Percentiles rank a stretch among this genome's conserved stretches.
phyloP scores from a whole-genome alignment of 805 yeast genomes.

The Yarrowia sp. region DNA sequence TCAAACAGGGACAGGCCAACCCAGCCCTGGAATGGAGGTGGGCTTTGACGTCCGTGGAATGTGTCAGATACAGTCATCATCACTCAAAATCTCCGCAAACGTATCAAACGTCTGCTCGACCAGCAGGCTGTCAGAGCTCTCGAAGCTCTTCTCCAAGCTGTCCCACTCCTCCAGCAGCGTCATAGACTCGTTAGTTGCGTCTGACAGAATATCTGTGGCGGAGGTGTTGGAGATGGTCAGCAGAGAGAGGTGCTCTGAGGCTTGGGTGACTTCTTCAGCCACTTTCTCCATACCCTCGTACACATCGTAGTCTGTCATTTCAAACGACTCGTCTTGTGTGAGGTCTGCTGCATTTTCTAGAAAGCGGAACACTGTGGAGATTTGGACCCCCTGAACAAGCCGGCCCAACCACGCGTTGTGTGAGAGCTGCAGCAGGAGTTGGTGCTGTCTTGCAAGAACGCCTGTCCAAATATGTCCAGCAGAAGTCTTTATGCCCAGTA shows the following conservation, averaged over 20 bases:
- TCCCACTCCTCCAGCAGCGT: neutral
- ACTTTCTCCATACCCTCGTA: neutral
- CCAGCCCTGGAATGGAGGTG: no score
- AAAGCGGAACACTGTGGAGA: neutral
- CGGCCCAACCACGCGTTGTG: neutral
- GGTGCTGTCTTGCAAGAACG: neutral
- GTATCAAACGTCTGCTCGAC: constrained; percentile 1
- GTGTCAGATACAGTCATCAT: neutral
- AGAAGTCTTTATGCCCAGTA: neutral
- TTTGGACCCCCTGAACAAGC: neutral
- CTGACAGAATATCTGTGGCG: neutral
- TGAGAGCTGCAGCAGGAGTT: neutral
- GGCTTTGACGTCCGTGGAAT: no score
- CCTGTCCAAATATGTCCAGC: neutral
- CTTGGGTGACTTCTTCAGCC: neutral
- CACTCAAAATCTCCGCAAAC: neutral
- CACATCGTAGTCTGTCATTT: neutral
- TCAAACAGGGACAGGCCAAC: no score
- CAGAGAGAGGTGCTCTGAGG: neutral
- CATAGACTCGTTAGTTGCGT: constrained; percentile 1
- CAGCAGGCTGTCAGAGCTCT: neutral
- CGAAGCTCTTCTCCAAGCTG: neutral
- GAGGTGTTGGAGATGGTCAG: neutral
- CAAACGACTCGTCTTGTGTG: constrained; percentile 4
- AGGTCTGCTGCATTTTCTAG: neutral